Conservation (phyloP, 257 asterid species). For the Striga asiatica region DNA sequence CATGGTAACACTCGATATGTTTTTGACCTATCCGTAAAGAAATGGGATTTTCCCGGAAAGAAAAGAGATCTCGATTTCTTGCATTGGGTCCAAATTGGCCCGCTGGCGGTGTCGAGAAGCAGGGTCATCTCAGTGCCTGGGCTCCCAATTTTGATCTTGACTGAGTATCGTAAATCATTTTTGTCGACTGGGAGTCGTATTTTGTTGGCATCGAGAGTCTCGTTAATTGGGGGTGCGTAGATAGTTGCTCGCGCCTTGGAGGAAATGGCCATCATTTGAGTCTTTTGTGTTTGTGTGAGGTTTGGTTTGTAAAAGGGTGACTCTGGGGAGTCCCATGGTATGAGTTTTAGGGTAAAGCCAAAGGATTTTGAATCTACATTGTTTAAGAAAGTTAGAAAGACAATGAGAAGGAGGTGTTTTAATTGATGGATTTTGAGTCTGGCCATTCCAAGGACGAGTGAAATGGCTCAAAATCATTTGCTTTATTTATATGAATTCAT, state of each 20-base stretch:
- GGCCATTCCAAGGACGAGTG: slow-evolving; percentile 5
- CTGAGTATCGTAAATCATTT: slow-evolving; percentile 5
- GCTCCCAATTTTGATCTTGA: slow-evolving; percentile 5
- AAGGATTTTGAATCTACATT: neutral
- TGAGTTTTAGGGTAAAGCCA: slow-evolving; percentile 14
- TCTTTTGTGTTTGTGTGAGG: slow-evolving; percentile 9
- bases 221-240: neutral
- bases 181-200: slow-evolving; percentile 1
- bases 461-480: neutral
- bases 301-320: slow-evolving; percentile 20
- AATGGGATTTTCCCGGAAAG: too few species aligned
- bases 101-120: slow-evolving; percentile 16
- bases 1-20: slow-evolving; percentile 4
- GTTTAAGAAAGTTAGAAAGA: neutral
- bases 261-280: neutral
- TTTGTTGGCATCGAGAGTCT: neutral
- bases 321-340: slow-evolving; percentile 23
- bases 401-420: neutral
- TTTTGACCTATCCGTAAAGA: neutral
- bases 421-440: neutral
- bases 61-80: neutral
- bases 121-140: slow-evolving; percentile 5
- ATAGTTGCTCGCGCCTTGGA: neutral
- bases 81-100: slow-evolving; percentile 17
- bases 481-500: neutral